These are phyloP conservation scores for Fremontodendron californicum DNA, from an alignment of 345 rosid species.

Conservation along the genomic window DNA sequence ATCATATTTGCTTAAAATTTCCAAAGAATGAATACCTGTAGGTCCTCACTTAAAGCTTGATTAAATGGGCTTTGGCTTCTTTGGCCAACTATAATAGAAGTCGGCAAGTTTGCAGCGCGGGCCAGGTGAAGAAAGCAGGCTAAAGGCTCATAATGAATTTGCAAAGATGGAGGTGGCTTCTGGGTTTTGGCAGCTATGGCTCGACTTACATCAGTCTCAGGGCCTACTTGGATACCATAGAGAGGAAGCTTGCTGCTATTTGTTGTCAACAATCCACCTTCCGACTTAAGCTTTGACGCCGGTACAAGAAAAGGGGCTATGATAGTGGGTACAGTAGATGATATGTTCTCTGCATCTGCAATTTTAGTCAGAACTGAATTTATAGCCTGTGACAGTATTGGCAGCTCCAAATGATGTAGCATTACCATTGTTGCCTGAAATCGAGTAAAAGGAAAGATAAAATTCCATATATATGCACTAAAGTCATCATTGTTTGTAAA, in stretches of 20 bases:
- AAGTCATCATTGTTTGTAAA: not conserved
- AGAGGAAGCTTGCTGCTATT: constrained; percentile 34
- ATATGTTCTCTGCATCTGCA: constrained; percentile 21
- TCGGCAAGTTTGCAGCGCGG: constrained; percentile 53
- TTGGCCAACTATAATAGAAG: constrained; percentile 51
- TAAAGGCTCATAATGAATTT: constrained; percentile 64
- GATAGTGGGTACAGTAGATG: constrained; percentile 32
- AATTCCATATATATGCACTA: not conserved
- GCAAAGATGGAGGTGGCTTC: constrained; percentile 53
- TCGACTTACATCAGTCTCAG: constrained; percentile 45
- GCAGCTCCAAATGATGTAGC: constrained; percentile 55
- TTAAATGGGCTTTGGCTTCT: constrained; percentile 35
- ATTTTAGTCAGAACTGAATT: constrained; percentile 53
- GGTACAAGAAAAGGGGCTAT: constrained; percentile 53
- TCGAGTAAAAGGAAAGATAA: constrained; percentile 9
- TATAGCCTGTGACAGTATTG: constrained; percentile 51
- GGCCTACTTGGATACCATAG: constrained; percentile 57
- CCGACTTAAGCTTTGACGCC: constrained; percentile 59
- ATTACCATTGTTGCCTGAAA: constrained; percentile 58
- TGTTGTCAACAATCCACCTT: constrained; percentile 31
- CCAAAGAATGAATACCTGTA: constrained; percentile 46
- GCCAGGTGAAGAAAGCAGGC: constrained; percentile 79
- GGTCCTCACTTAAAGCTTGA: constrained; percentile 41
- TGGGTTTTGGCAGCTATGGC: constrained; percentile 41
- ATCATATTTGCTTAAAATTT: not conserved